Evolutionary conservation across 2,329 filamentous ascomycete species (phyloP).

Genomic region (Chaetomium sp.): DNA sequence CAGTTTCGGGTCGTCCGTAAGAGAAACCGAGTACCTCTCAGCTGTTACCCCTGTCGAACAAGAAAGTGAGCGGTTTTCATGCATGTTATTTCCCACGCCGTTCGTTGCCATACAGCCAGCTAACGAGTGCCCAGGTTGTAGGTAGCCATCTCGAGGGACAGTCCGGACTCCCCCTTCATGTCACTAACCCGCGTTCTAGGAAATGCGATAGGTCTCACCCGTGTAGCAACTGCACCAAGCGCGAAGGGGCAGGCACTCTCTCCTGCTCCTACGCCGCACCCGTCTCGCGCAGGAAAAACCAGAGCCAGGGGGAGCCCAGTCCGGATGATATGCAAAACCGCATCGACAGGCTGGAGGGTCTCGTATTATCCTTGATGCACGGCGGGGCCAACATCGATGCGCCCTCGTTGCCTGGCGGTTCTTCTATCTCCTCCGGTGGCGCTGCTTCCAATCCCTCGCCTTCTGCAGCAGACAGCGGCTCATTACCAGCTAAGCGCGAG

Average conservation of each 20-base stretch:
- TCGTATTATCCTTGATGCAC: conserved; percentile 93
- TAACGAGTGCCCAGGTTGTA: conserved; percentile 42
- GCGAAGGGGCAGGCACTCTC: conserved; percentile 76
- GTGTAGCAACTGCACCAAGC: conserved; percentile 93
- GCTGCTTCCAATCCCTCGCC: conserved; percentile 27
- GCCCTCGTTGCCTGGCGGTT: conserved; percentile 36
- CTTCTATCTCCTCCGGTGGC: conserved; percentile 34
- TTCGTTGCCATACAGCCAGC: conserved; percentile 32
- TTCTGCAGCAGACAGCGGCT: conserved; percentile 41
- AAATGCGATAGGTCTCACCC: conserved; percentile 93
- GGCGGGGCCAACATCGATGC: conserved; percentile 64
- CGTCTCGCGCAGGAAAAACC: conserved; percentile 70
- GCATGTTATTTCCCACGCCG: not conserved
- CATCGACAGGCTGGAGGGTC: conserved; percentile 89
- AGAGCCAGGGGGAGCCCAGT: conserved; percentile 60
- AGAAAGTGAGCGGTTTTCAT: conserved; percentile 69
- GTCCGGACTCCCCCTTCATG: too few relatives aligned
- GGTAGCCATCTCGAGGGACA: conserved; percentile 16
- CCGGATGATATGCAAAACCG: conserved; percentile 99
- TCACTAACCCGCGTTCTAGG: conserved; percentile 46
- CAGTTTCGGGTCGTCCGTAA: conserved; percentile 88
- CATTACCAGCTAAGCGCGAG: conserved; percentile 50
- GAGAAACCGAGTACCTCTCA: conserved; percentile 87
- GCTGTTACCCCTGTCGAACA: conserved; percentile 86
- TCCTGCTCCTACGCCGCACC: conserved; percentile 85